Base-by-base conservation (phyloP, 2,329 filamentous ascomycete genomes). In the Exophiala sp. region DNA sequence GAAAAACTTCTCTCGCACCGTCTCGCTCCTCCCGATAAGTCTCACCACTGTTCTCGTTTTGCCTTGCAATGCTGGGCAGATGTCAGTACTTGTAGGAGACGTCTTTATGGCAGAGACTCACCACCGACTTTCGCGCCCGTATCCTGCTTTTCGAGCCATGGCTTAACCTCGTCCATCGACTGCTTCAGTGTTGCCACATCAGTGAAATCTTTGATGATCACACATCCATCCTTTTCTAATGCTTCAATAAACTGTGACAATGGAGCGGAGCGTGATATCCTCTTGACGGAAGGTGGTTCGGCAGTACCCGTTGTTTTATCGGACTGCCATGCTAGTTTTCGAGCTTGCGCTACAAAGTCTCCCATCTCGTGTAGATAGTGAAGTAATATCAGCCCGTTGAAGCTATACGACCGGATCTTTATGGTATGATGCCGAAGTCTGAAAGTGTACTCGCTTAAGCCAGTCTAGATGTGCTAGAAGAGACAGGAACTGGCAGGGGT, bases 1-100 rank as follows among this genome's bases (percentile, higher is more conserved):
- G 47, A 71, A 71, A 62, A 70, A 73, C 49, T 63, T 64, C 54
- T 72, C 68, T 8, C 69, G 60, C 1, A 71, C 69, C 1, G 68
- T 71, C 29, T 59, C 62, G 52, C 69, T 71, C 41, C 67, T 62
- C 33, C 68, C 67, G 41, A 72, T 56, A 2, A 72, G 58, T 6
- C 65, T 62, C 3, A 68, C 72, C 40, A 69, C 71, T 5, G 65
- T 70, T 44, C 66, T 68, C 3, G 69, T 72, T 1, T 65, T 65
- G n/a, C 69, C 69, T 36, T 69, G 66, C 52, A 63, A 55, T 41
- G 63, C 66, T 65, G 34, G 40, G 52, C 33, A 41, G 33, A 9
- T 38, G 52, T 35, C 50, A 54, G 8, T 39, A 18, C 24, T 21
- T 36, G 50, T 16, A 33, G 34, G 24, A 44, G 6, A 36, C 47